phyloP scores from a whole-genome alignment of 1,139 yeast genomes.

The Zygosaccharomyces sapae region DNA sequence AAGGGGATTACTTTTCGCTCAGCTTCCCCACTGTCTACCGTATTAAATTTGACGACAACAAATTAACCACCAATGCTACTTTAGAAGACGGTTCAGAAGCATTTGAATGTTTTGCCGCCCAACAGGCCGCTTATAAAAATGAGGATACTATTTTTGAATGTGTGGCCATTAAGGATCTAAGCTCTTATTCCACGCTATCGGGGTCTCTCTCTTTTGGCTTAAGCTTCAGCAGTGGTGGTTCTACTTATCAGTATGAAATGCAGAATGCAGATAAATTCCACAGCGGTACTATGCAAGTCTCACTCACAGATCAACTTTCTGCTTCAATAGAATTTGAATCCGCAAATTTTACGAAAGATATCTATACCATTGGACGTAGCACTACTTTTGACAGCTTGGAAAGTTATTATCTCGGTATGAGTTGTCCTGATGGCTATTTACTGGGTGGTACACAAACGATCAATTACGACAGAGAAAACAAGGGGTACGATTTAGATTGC shows the following conservation, averaged over 20 bases:
- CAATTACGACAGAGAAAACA: constrained; percentile 24
- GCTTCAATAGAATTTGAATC: constrained; percentile 31
- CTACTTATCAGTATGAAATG: constrained; percentile 30
- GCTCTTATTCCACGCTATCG: constrained; percentile 20
- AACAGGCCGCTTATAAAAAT: constrained; percentile 36
- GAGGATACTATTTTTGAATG: constrained; percentile 33
- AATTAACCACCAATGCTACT: constrained; percentile 16
- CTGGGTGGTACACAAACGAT: constrained; percentile 31
- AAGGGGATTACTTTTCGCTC: constrained; percentile 32
- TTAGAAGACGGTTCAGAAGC: constrained; percentile 29
- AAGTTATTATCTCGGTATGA: constrained; percentile 34
- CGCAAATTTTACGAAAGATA: constrained; percentile 16
- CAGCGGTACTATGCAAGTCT: constrained; percentile 27
- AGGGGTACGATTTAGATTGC: constrained; percentile 30
- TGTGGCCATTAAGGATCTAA: constrained; percentile 25
- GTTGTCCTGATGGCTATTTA: constrained; percentile 32
- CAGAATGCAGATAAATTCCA: constrained; percentile 30
- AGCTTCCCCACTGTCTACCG: constrained; percentile 36
- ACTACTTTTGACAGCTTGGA: constrained; percentile 35
- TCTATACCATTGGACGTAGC: constrained; percentile 31
- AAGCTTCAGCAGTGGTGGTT: constrained; percentile 37
- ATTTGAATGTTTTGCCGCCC: constrained; percentile 33
- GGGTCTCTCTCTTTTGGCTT: constrained; percentile 34
- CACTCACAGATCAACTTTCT: constrained; percentile 23
- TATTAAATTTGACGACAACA: constrained; percentile 30